Evolutionary conservation across 1,284 basidiomycete genomes (phyloP), one percentile per base, ranked within the genome.

Genomic region (Trichosporon ovoides): DNA sequence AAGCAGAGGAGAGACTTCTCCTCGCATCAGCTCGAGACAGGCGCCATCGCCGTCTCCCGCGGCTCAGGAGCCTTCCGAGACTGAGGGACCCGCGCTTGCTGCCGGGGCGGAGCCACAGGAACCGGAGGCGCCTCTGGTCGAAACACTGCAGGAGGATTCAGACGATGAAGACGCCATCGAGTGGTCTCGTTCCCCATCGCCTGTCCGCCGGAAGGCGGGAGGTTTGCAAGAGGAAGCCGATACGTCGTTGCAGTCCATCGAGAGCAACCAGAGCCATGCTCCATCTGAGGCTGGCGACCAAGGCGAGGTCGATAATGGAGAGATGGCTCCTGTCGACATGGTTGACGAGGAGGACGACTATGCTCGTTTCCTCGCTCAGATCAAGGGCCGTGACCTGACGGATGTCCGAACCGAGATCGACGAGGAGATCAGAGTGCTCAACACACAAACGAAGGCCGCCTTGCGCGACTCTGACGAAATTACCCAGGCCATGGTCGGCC

Each of bases 391-490:
- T 60, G 85, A 92, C 71, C 75, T 96, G 53, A 85, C 88, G 38
- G 82, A 86, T 38, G 88, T 95, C 48, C 83, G 88, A 58, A 81
- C 82, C 50, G 94, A 98, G 77, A 93, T 98, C 55, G 91, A 95
- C 71, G 87, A 87, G 53, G 96, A 99, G 77, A 93, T 99, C 59
- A 82, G 83, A 58, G 80, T 82, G 3, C 79, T 98, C 50, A 86
- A 92, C 69, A 82, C 85, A 71, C 89, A 95, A 75, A 84, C 85
- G 71, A 94, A 91, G 74, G 86, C 85, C 38, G 90, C 92, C 16
- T 86, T 93, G 83, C 83, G 93, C 37, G 92, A 95, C 77, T 89
- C 93, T 11, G 96, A 98, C 68, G 94, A 97, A 71, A 85, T 98
- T 65, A 95, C 90, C 3, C 86, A 89, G 70, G 88, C 94, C 65